phyloP scores from a whole-genome alignment of 345 rosid species.

The Dipteronia dyeriana region DNA sequence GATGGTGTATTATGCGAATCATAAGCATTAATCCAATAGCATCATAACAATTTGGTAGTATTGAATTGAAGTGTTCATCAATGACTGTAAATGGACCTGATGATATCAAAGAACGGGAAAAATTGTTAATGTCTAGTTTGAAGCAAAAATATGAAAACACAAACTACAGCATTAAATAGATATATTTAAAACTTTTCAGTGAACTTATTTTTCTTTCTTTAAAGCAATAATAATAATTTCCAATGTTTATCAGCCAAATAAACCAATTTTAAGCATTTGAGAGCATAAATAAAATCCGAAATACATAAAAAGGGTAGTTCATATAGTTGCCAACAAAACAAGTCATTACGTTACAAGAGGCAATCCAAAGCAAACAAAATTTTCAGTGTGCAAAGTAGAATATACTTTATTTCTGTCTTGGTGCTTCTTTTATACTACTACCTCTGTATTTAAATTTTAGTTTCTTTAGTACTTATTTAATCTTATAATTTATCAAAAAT shows the following conservation, averaged over 20 bases:
- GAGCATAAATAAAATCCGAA: slow-evolving; percentile 1
- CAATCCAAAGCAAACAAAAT: slow-evolving; percentile 2
- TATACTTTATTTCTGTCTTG: background rate
- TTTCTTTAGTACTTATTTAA: background rate
- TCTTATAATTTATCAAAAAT: background rate
- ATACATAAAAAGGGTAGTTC: background rate
- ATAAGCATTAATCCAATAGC: slow-evolving; percentile 98
- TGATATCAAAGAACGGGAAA: slow-evolving; percentile 15
- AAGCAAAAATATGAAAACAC: background rate
- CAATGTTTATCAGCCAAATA: background rate
- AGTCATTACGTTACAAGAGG: background rate
- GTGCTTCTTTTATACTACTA: background rate
- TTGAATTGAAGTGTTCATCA: slow-evolving; percentile 85
- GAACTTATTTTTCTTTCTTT: background rate
- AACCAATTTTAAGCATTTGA: background rate
- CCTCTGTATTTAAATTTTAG: background rate
- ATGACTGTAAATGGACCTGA: slow-evolving; percentile 98
- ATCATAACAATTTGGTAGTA: slow-evolving; percentile 88
- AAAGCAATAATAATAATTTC: slow-evolving; percentile 8
- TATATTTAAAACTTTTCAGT: background rate
- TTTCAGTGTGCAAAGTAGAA: background rate
- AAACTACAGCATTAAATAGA: background rate
- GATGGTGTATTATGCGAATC: slow-evolving; percentile 94
- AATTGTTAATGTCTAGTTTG: slow-evolving; percentile 3
- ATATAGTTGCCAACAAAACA: background rate